These are phyloP conservation scores for Umbelopsis ramanniana DNA, from an alignment of 192 early-diverging fungal genomes.

Conservation along the genomic window DNA sequence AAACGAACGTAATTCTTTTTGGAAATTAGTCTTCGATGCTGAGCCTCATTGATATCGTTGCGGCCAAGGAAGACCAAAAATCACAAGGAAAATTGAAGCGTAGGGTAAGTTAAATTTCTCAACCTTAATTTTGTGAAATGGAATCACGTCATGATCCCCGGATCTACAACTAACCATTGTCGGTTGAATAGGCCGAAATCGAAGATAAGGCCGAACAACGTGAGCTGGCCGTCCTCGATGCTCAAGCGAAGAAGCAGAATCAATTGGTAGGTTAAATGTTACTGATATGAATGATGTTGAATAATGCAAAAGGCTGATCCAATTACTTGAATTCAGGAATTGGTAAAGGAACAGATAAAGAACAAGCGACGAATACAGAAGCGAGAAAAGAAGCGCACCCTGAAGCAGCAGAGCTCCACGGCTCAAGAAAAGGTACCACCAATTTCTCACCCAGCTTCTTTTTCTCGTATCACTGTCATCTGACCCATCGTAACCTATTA, in stretches of 20 bases:
- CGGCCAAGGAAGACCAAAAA: neutral
- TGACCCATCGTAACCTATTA: neutral
- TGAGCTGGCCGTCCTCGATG: neutral
- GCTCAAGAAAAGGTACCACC: conserved; percentile 1
- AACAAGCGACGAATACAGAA: conserved; percentile 1
- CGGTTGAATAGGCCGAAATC: neutral
- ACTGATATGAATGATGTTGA: neutral
- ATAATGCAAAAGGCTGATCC: neutral
- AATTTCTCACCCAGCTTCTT: neutral
- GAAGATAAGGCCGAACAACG: conserved; percentile 19
- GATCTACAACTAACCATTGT: neutral
- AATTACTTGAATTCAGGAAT: neutral
- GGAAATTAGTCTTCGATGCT: neutral
- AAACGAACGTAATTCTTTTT: neutral
- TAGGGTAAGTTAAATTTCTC: neutral
- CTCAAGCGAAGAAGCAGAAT: neutral
- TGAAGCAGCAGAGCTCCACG: neutral
- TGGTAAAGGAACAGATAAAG: neutral
- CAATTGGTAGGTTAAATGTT: neutral
- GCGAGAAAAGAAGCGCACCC: conserved; percentile 5
- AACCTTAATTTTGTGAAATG: neutral
- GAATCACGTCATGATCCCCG: too few relatives aligned
- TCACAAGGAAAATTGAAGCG: conserved; percentile 16
- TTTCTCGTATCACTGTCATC: neutral
- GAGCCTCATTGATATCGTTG: conserved; percentile 13